Evolutionary conservation across 306 rosid species (phyloP), one percentile per base, ranked within the genome.

Genomic region (Mucuna pruriens): DNA sequence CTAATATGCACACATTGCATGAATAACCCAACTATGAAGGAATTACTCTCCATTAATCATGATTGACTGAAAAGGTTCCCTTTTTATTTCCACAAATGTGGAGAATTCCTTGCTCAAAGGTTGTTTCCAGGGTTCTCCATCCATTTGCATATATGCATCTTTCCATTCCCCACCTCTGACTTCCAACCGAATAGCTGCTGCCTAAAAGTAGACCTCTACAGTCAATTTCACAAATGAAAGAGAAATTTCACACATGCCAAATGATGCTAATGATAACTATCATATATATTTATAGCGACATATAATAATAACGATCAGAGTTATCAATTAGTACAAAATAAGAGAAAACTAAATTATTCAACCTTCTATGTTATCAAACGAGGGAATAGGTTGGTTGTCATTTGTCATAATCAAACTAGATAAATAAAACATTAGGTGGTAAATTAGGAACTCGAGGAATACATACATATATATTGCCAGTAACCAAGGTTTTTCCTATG

Each of bases 61-160:
- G 19, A 49, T 25, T 61, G 99, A 96, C 25, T 90, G 97, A 61
- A 74, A 88, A 54, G 97, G 97, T 73, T 92, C 97, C 83, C 87
- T 91, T 71, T 86, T 92, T 68, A 96, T 93, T 80, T 96, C 98
- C 19, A 96, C 90, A 6, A 89, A 85, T 4, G 98, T 93, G 0
- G 98, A 93, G 72, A 55, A 90, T 10, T 92, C 89, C 52, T 87
- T 79, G 76, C 73, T 85, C 91, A 90, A 26, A 34, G 94, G 92
- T 82, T 96, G 99, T 82, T 96, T 93, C 99, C 99, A 96, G 4
- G 99, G 99, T 78, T 96, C 99, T 71, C 99, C 99, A 80, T 96
- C 99, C 97, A 96, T 89, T 84, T 96, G 99, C 89, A 96, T 77
- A 72, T 80, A 93, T 0, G 80, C 91, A 60, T 96, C 81, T 86